Percentiles rank a stretch among this genome's conserved stretches.
phyloP scores from a whole-genome alignment of 1,139 yeast species.

The Arxiozyma bovina region DNA sequence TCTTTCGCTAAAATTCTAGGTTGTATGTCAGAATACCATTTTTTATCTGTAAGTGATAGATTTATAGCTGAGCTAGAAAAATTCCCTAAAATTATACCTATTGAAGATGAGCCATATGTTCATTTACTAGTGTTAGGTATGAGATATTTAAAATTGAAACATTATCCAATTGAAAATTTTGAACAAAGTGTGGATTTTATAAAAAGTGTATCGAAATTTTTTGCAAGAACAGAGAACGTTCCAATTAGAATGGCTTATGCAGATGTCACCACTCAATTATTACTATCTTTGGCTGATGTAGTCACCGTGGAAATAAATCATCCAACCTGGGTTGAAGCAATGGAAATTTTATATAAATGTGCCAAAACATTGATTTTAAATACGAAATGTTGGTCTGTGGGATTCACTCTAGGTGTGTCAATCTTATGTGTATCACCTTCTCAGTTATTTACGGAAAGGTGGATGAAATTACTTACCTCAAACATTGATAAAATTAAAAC shows the following conservation, averaged over 20 bases:
- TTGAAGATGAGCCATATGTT: slow-evolving; percentile 62
- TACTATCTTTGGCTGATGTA: slow-evolving; percentile 74
- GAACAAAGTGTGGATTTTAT: slow-evolving; percentile 91
- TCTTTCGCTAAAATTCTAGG: slow-evolving; percentile 84
- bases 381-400: slow-evolving; percentile 63
- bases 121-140: slow-evolving; percentile 82
- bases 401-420: slow-evolving; percentile 63
- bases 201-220: slow-evolving; percentile 78
- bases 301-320: slow-evolving; percentile 93
- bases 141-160: slow-evolving; percentile 69
- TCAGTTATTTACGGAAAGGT: slow-evolving; percentile 62
- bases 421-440: slow-evolving; percentile 74
- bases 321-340: slow-evolving; percentile 88
- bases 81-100: slow-evolving; percentile 45
- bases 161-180: slow-evolving; percentile 79
- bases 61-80: slow-evolving; percentile 90
- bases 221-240: slow-evolving; percentile 54
- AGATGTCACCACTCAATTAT: slow-evolving; percentile 65
- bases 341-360: slow-evolving; percentile 53
- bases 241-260: slow-evolving; percentile 69
- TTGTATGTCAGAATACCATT: slow-evolving; percentile 76
- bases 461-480: slow-evolving; percentile 62
- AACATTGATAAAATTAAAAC: slow-evolving; percentile 36
- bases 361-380: slow-evolving; percentile 35
- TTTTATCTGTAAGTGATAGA: slow-evolving; percentile 82